Conservation (phyloP, 2,329 filamentous ascomycete species). For the Cladophialophora bantiana region DNA sequence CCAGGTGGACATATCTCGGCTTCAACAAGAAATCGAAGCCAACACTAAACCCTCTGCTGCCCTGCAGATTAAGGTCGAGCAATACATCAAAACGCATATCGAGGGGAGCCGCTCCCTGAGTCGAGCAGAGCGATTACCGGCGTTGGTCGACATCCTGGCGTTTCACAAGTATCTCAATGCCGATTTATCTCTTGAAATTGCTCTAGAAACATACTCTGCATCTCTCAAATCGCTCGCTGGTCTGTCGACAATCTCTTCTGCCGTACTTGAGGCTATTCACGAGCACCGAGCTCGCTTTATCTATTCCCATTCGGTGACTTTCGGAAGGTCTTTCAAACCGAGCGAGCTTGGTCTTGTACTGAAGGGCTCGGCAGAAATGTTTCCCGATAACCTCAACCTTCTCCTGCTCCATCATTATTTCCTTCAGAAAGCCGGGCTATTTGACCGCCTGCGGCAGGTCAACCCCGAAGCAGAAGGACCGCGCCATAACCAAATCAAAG, state of each 20-base stretch:
- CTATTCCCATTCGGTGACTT: slow-evolving; percentile 67
- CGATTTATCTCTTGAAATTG: slow-evolving; percentile 44
- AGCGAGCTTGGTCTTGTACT: slow-evolving; percentile 69
- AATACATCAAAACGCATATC: slow-evolving; percentile 61
- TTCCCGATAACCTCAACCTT: slow-evolving; percentile 79
- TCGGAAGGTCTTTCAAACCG: slow-evolving; percentile 69
- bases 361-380: slow-evolving; percentile 65
- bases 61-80: slow-evolving; percentile 45
- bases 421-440: slow-evolving; percentile 73
- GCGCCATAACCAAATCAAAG: slow-evolving; percentile 40
- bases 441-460: slow-evolving; percentile 77
- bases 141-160: slow-evolving; percentile 67
- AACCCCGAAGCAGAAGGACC: slow-evolving; percentile 39
- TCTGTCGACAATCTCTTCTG: neutral
- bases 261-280: slow-evolving; percentile 25
- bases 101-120: slow-evolving; percentile 61
- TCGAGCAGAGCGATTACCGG: slow-evolving; percentile 56
- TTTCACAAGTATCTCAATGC: slow-evolving; percentile 71
- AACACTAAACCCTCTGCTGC: slow-evolving; percentile 22
- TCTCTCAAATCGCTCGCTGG: neutral
- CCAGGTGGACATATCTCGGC: slow-evolving; percentile 44
- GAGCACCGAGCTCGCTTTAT: slow-evolving; percentile 58
- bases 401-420: slow-evolving; percentile 76
- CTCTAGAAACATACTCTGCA: slow-evolving; percentile 49
- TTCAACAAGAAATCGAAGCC: slow-evolving; percentile 34